A percentile compares a stretch with the other conserved stretches of the same genome.
phyloP scores from a whole-genome alignment of 768 basidiomycete species.

The Cystofilobasidium bisporidii region DNA sequence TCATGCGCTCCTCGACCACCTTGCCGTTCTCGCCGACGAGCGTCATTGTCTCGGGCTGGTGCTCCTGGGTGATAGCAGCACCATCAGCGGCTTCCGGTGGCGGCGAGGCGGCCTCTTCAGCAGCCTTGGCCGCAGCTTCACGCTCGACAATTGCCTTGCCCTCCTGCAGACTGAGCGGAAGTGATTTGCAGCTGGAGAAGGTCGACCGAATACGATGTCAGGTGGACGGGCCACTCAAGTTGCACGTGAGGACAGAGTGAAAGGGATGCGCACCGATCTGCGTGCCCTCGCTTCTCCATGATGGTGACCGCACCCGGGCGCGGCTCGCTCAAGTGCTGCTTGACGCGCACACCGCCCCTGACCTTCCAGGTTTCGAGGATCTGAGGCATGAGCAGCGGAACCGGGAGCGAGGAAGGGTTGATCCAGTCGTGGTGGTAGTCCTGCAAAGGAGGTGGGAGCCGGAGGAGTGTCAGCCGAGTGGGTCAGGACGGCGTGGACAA shows the following conservation, averaged over 20 bases:
- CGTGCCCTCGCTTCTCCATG: conserved; percentile 80
- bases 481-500: background rate
- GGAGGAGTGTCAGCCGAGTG: background rate
- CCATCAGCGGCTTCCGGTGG: background rate
- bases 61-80: background rate
- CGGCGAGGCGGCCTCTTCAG: background rate
- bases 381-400: conserved; percentile 55
- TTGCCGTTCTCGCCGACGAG: conserved; percentile 13
- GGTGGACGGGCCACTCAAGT: background rate
- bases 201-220: too few relatives aligned
- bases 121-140: background rate
- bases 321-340: conserved; percentile 88
- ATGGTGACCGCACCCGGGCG: conserved; percentile 69
- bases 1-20: conserved; percentile 9
- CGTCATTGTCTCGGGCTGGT: background rate
- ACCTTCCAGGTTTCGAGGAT: conserved; percentile 53
- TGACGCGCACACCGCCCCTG: conserved; percentile 65
- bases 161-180: conserved; percentile 20
- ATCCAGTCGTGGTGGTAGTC: conserved; percentile 64
- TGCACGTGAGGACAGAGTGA: background rate
- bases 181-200: conserved; percentile 5
- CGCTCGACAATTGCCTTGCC: conserved; percentile 4
- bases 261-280: conserved; percentile 48
- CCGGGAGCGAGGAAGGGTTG: conserved; percentile 45
- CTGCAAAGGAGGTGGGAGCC: background rate